Percentiles rank a stretch among this genome's conserved stretches.
These are phyloP conservation scores for Flaveria brownii DNA, from an alignment of 129 eudicot species.

Conservation along the genomic window DNA sequence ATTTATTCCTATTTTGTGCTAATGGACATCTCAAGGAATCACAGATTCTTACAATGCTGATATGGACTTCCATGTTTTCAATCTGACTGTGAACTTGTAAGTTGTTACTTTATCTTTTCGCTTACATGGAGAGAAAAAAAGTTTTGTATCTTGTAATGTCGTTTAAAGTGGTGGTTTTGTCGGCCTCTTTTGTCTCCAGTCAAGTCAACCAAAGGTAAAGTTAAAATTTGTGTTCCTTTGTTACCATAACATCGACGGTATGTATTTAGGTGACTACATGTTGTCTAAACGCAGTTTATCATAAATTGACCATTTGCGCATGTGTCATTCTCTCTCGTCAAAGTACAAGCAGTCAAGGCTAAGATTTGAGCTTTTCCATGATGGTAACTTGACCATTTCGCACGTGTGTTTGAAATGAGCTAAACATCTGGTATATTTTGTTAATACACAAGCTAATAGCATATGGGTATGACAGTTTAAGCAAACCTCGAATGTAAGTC, in stretches of 20 bases:
- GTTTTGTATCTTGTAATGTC: conserved; percentile 24
- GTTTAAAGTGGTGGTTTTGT: conserved; percentile 24
- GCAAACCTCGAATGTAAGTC: neutral
- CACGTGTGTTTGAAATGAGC: neutral
- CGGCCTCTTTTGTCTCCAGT: conserved; percentile 2
- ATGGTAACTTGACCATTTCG: neutral
- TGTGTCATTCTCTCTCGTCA: neutral
- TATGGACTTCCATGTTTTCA: conserved; percentile 17
- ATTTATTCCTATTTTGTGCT: too few relatives aligned
- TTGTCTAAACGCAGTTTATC: neutral
- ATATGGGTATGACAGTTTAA: neutral
- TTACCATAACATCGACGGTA: too few relatives aligned
- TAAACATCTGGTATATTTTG: neutral
- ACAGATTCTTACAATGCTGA: too few relatives aligned
- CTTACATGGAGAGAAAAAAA: conserved; percentile 3
- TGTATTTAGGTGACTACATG: neutral
- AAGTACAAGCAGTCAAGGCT: neutral
- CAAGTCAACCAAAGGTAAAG: neutral
- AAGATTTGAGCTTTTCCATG: neutral
- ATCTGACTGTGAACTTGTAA: conserved; percentile 15
- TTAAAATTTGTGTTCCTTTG: too few relatives aligned
- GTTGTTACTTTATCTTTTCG: conserved; percentile 6
- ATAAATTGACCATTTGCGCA: neutral
- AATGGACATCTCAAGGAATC: too few relatives aligned
- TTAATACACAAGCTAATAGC: neutral